Percentiles rank a stretch among this genome's conserved stretches.
phyloP scores from a whole-genome alignment of 371 early-diverging fungal genomes.

The Dichotomocladium elegans region DNA sequence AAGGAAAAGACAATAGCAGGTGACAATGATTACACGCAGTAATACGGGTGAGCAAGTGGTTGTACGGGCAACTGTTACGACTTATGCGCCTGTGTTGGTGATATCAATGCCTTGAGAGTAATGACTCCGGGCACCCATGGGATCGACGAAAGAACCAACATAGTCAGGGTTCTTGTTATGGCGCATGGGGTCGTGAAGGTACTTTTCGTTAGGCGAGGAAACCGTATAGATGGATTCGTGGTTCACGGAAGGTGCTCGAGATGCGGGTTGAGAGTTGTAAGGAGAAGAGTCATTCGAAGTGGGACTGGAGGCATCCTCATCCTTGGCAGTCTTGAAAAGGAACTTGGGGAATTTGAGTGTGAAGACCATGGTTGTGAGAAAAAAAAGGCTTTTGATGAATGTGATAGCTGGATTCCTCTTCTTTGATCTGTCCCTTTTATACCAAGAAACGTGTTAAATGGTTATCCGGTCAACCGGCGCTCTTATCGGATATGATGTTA shows the following conservation, averaged over 20 bases:
- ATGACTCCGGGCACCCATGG: constrained; percentile 26
- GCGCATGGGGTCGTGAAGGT: constrained; percentile 38
- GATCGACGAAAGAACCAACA: constrained; percentile 32
- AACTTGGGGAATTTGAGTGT: constrained; percentile 3
- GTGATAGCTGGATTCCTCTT: background rate
- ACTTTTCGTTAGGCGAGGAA: constrained; percentile 9
- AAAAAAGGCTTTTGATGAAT: background rate
- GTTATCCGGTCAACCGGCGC: constrained; percentile 7
- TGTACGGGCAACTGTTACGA: background rate
- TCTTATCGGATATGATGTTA: background rate
- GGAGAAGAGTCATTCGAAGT: constrained; percentile 1
- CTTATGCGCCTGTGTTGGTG: constrained; percentile 30
- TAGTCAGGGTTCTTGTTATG: constrained; percentile 29
- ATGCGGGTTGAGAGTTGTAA: background rate
- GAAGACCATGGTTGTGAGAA: background rate
- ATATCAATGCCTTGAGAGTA: constrained; percentile 19
- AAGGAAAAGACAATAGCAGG: background rate
- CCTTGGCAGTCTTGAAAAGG: background rate
- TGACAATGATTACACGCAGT: background rate
- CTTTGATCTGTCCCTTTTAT: background rate
- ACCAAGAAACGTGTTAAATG: background rate
- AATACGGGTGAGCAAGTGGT: too few relatives aligned
- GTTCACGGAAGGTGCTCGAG: constrained; percentile 1
- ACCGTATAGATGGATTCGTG: background rate
- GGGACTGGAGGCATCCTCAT: constrained; percentile 1